Conservation (phyloP, 768 basidiomycete genomes). For the Boletellus sp. region DNA sequence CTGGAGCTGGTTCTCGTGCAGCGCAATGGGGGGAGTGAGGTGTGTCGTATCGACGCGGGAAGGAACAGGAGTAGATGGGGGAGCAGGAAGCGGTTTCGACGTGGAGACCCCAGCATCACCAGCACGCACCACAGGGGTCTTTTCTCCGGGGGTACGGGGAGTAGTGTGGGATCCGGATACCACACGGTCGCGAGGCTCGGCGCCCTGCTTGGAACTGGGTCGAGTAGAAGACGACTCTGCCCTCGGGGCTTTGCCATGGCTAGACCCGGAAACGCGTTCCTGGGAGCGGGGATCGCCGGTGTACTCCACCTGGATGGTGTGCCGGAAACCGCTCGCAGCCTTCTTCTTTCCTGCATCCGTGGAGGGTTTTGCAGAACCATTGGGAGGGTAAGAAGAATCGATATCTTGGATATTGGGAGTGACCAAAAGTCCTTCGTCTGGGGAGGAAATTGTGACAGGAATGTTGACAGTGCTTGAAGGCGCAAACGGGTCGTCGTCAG, state of each 20-base stretch:
- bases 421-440: slow-evolving; percentile 21
- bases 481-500: slow-evolving; percentile 76
- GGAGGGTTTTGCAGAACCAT: slow-evolving; percentile 31
- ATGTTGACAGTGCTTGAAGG: slow-evolving; percentile 30
- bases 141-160: slow-evolving; percentile 15
- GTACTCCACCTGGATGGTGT: slow-evolving; percentile 98
- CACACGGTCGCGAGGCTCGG: slow-evolving; percentile 14
- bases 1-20: slow-evolving; percentile 28
- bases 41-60: slow-evolving; percentile 21
- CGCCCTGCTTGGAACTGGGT: slow-evolving; percentile 14
- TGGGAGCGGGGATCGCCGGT: slow-evolving; percentile 46
- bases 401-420: slow-evolving; percentile 19
- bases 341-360: slow-evolving; percentile 47
- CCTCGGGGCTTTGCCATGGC: slow-evolving; percentile 23
- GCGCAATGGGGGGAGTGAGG: slow-evolving; percentile 22
- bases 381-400: slow-evolving; percentile 18
- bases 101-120: slow-evolving; percentile 8
- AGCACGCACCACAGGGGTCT: slow-evolving; percentile 9
- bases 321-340: slow-evolving; percentile 53
- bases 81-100: slow-evolving; percentile 31
- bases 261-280: slow-evolving; percentile 15
- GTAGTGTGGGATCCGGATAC: slow-evolving; percentile 12
- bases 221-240: slow-evolving; percentile 8
- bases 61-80: slow-evolving; percentile 18
- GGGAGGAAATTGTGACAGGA: slow-evolving; percentile 28